Base-by-base conservation (phyloP, 83 land plant species). In the Picea abies region DNA sequence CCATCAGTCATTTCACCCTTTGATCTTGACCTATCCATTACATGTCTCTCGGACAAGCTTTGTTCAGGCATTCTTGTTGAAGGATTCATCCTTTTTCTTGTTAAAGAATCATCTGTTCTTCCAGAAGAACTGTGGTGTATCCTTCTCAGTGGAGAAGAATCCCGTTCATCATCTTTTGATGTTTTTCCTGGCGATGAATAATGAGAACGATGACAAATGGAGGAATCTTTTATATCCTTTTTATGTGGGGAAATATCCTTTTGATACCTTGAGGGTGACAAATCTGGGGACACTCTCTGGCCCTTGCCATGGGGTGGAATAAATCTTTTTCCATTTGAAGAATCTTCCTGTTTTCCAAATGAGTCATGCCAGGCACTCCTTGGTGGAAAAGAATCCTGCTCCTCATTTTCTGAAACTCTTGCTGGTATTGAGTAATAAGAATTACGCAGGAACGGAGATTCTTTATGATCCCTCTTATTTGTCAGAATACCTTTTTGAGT, bases 71-170 rank as follows among this genome's bases (percentile, higher is more conserved):
- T 73, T 73, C 58, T 47, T n/a, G 12, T 73, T n/a, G 58, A 22
- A 73, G 77, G 58, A 47, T n/a, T 9, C 0, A 41, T 73, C 58
- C 22, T 23, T 22, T 12, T 47, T 73, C 49, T 73, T 20, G 77
- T 41, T 47, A n/a, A 52, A 73, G 77, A 47, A n/a, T 73, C 41
- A 66, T 61, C 58, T 9, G 4, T 70, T 78, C 79, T 52, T 81
- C 72, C 32, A 63, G 69, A 16, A 67, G 39, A 76, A 26, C 3
- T 60, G 4, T 79, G 65, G 44, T 15, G 35, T 58, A 19, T 61
- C 41, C 77, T 87, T 76, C 91, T 79, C 64, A 87, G 87, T 16
- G 91, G 91, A 0, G 91, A 90, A 63, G 85, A 81, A 58, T 90
- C 91, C 39, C 1, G 26, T n/a, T 73, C 60, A 17, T 73, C 41